Conservation (phyloP, 2,329 filamentous ascomycete species). For the Torrubiella hemipterigena region DNA sequence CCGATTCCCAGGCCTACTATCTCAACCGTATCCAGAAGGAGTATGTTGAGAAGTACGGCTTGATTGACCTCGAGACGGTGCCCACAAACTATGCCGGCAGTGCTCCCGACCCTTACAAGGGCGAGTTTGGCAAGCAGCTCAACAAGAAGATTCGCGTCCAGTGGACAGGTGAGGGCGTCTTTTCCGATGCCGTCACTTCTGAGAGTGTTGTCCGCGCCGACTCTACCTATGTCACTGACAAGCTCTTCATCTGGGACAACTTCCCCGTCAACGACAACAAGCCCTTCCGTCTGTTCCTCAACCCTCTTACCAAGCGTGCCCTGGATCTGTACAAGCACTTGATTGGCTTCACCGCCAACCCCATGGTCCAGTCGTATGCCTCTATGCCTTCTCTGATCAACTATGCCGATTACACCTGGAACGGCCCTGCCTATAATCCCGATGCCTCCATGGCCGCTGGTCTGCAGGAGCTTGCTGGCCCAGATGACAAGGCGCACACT, state of each 20-base stretch:
- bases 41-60: slow-evolving; percentile 6
- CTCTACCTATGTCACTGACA: slow-evolving; percentile 7
- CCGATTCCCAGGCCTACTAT: slow-evolving; percentile 7
- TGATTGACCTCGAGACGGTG: slow-evolving; percentile 7
- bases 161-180: slow-evolving; percentile 9
- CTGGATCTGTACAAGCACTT: slow-evolving; percentile 7
- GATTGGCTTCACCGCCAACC: slow-evolving; percentile 9
- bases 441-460: slow-evolving; percentile 3
- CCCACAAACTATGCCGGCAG: slow-evolving; percentile 8
- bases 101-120: slow-evolving; percentile 6
- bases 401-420: slow-evolving; percentile 9
- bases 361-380: slow-evolving; percentile 9
- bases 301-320: slow-evolving; percentile 6
- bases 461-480: slow-evolving; percentile 7
- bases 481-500: neutral
- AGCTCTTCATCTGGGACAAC: slow-evolving; percentile 10
- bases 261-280: slow-evolving; percentile 9
- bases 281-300: slow-evolving; percentile 7
- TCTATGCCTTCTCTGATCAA: slow-evolving; percentile 8
- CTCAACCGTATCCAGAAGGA: slow-evolving; percentile 9
- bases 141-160: slow-evolving; percentile 7
- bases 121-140: slow-evolving; percentile 6
- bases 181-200: slow-evolving; percentile 7
- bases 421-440: slow-evolving; percentile 4
- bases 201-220: slow-evolving; percentile 6